Base-by-base conservation (phyloP, 2,329 filamentous ascomycete species). In the Aspergillus terreus region DNA sequence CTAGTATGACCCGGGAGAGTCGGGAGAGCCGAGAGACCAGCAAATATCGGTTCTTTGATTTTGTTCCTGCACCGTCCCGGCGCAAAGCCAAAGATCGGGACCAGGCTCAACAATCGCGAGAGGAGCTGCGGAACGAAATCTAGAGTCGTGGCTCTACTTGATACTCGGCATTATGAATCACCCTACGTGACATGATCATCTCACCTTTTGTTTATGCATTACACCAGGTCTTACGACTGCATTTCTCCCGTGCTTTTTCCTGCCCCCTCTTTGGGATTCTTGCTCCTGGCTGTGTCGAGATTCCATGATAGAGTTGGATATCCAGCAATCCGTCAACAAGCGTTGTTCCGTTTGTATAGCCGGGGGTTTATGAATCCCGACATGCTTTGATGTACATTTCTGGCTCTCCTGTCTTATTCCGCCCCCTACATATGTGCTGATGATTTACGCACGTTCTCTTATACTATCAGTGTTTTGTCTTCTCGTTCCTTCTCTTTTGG, bases 21-120 rank as follows among this genome's bases (percentile, higher is more conserved):
- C 23, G 23, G 23, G 23, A 23, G 23, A 23, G 23, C 65, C 2
- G 64, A 68, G 27, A 30, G 27, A 23, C 23, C 27, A 30, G 27
- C 54, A 75, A 73, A 62, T 71, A 74, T 51, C 67, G 73, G 32
- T 67, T 76, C 53, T 72, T 76, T 52, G 73, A 76, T 49, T 70
- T 76, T 53, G 70, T 73, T 25, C 69, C 69, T n/a, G 67, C 68
- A 10, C 64, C 69, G 19, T 72, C 69, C 17, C 63, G 72, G 41
- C 71, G 71, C 48, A 74, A 73, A 59, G 66, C 64, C 47, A 74
- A 72, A 51, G 70, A 72, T 36, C 67, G 69, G 35, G 71, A 74
- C 17, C 63, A 66, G 45, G 57, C 60, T 50, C 63, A 68, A 30
- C 60, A 66, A 21, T 67, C 67, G 6, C 65, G 67, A 30, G 67